These are phyloP conservation scores for Helianthus annuus DNA, from an alignment of 129 eudicot species.

Conservation along the genomic window HanXRQr2.0-SUNRISE NC_035436.2:94620271-94620770, in stretches of 20 bases:
- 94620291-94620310: slow-evolving; percentile 93
- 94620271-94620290: slow-evolving; percentile 85
- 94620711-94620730: slow-evolving; percentile 16
- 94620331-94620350: slow-evolving; percentile 66
- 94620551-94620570: slow-evolving; percentile 48
- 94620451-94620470: slow-evolving; percentile 81
- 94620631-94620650: slow-evolving; percentile 69
- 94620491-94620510: slow-evolving; percentile 69
- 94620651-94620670: slow-evolving; percentile 65
- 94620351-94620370: slow-evolving; percentile 69
- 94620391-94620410: not conserved
- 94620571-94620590: slow-evolving; percentile 70
- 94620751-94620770: slow-evolving; percentile 70
- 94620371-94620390: slow-evolving; percentile 42
- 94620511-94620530: slow-evolving; percentile 86
- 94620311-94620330: slow-evolving; percentile 74
- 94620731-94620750: slow-evolving; percentile 62
- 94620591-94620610: slow-evolving; percentile 76
- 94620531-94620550: slow-evolving; percentile 88
- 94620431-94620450: slow-evolving; percentile 39
- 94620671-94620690: not conserved
- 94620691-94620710: not conserved
- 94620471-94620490: slow-evolving; percentile 82
- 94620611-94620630: slow-evolving; percentile 73
- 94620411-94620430: too few species aligned